Percentiles rank a stretch among this genome's conserved stretches.
These are phyloP conservation scores for Candida broadrunensis DNA, from an alignment of 805 yeast genomes.

Conservation along the genomic window DNA sequence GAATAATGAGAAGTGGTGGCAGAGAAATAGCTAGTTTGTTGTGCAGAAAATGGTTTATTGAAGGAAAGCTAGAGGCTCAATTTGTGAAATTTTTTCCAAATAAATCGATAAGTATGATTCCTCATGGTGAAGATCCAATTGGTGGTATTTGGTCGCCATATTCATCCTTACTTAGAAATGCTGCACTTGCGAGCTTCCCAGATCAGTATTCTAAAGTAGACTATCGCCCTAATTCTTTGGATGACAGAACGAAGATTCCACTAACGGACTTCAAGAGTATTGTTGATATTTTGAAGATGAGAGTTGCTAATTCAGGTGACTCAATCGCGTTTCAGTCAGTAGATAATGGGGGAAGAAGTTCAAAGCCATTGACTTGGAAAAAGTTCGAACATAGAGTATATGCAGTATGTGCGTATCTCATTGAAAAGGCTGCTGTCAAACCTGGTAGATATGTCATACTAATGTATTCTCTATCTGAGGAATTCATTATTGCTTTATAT, in stretches of 20 bases:
- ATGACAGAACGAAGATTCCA: constrained; percentile 73
- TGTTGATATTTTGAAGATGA: constrained; percentile 71
- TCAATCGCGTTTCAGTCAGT: constrained; percentile 65
- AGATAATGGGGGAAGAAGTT: constrained; percentile 33
- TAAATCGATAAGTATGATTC: constrained; percentile 60
- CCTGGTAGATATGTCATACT: constrained; percentile 75
- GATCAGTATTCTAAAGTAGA: constrained; percentile 82
- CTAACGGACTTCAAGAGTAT: constrained; percentile 71
- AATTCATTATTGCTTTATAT: constrained; percentile 73
- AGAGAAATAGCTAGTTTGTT: constrained; percentile 89
- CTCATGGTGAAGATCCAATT: constrained; percentile 68
- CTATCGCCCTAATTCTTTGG: constrained; percentile 69
- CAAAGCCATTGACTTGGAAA: constrained; percentile 61
- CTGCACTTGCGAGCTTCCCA: constrained; percentile 60
- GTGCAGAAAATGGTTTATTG: constrained; percentile 71
- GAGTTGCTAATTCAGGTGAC: constrained; percentile 73
- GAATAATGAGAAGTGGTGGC: constrained; percentile 81
- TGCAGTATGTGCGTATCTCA: constrained; percentile 68
- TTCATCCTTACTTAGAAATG: constrained; percentile 62
- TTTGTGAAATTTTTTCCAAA: constrained; percentile 77
- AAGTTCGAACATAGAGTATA: constrained; percentile 75
- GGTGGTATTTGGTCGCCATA: constrained; percentile 87
- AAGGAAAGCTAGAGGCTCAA: constrained; percentile 75
- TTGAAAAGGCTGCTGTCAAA: constrained; percentile 59
- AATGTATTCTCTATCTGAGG: constrained; percentile 86